These are phyloP conservation scores for Phialophora verrucosa DNA, from an alignment of 2,329 filamentous ascomycete genomes.

Conservation along the genomic window DNA sequence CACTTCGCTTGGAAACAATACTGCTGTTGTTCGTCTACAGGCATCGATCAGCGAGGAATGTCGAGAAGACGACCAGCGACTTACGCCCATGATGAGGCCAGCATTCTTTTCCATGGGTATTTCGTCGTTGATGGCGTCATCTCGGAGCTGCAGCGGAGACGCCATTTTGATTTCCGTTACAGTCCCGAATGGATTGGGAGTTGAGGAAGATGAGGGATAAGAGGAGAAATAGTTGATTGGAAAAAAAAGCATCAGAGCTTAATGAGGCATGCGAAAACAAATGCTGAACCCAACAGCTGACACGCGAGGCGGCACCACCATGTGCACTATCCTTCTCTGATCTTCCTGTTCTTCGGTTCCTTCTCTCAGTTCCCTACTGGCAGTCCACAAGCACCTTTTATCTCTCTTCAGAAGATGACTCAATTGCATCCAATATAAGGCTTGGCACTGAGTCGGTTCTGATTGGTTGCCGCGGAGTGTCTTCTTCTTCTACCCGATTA, in stretches of 20 bases:
- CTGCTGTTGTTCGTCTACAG: constrained; percentile 83
- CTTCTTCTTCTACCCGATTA: constrained; percentile 19
- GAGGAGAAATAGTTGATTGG: background rate
- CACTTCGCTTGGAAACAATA: constrained; percentile 89
- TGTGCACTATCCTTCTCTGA: background rate
- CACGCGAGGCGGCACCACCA: background rate
- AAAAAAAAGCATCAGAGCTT: background rate
- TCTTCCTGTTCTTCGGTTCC: background rate
- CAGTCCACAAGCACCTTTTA: background rate
- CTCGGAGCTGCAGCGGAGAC: constrained; percentile 15
- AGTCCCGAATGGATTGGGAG: background rate
- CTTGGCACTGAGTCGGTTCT: constrained; percentile 12
- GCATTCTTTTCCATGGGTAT: constrained; percentile 50
- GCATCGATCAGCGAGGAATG: constrained; percentile 3
- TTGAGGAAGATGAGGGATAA: background rate
- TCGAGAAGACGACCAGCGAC: constrained; percentile 38
- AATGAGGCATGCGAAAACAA: background rate
- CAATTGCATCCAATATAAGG: background rate
- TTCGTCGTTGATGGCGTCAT: constrained; percentile 29
- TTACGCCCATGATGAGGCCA: constrained; percentile 61
- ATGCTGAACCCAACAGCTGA: background rate
- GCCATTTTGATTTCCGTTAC: constrained; percentile 24
- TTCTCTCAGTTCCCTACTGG: background rate
- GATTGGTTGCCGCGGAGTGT: constrained; percentile 17
- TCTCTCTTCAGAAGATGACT: constrained; percentile 3